These are phyloP conservation scores for Ustilago lituana DNA, from an alignment of 1,284 basidiomycete genomes.

Conservation along the genomic window DNA sequence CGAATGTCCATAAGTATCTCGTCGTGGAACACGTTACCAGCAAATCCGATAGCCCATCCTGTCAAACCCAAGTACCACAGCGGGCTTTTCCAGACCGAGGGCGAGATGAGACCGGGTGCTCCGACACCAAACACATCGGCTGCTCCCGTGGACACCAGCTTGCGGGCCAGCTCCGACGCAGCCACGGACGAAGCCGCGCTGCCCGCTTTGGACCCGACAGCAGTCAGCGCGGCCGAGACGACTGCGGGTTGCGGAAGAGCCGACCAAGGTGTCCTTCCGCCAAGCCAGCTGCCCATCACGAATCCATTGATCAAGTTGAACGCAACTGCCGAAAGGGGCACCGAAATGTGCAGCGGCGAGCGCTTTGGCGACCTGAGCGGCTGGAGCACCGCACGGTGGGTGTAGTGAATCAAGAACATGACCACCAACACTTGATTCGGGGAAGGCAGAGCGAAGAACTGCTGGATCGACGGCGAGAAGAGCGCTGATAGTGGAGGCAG, in stretches of 20 bases:
- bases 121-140: constrained; percentile 24
- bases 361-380: constrained; percentile 84
- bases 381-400: constrained; percentile 82
- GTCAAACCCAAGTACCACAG: constrained; percentile 75
- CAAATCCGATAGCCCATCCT: constrained; percentile 78
- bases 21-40: constrained; percentile 85
- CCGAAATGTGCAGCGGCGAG: constrained; percentile 78
- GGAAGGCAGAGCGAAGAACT: constrained; percentile 65
- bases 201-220: constrained; percentile 11
- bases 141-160: constrained; percentile 23
- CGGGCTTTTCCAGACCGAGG: constrained; percentile 58
- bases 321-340: constrained; percentile 72
- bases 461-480: constrained; percentile 57
- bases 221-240: constrained; percentile 53
- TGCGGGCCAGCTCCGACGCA: constrained; percentile 22
- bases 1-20: constrained; percentile 80
- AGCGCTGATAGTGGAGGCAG: constrained; percentile 26
- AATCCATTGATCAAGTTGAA: constrained; percentile 82
- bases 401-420: constrained; percentile 80
- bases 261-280: constrained; percentile 48
- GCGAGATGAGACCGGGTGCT: constrained; percentile 48
- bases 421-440: constrained; percentile 73
- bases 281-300: constrained; percentile 75
- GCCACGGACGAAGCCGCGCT: constrained; percentile 8
- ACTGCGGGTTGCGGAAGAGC: constrained; percentile 60